Base-by-base conservation (phyloP, 768 basidiomycete genomes). In the Exsudoporus frostii region DNA sequence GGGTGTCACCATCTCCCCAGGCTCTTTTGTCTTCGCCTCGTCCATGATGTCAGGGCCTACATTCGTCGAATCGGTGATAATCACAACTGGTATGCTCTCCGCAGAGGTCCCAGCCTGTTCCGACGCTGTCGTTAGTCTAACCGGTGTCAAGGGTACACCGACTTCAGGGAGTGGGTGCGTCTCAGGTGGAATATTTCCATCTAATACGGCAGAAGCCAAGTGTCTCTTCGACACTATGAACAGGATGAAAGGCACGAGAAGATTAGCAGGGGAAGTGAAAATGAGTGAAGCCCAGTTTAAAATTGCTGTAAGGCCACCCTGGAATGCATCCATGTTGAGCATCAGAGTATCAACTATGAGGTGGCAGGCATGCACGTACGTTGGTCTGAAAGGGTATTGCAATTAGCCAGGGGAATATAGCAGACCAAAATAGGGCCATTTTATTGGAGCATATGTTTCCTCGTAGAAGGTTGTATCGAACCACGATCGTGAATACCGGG, bases 261-360 rank as follows among this genome's bases (percentile, higher is more conserved):
- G 63, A 41, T 64, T 64, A 3, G 55, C 50, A 19, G 63, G 63
- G 4, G 60, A 50, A 1, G 63, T 65, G 41, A 65, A 57, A 48
- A 65, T 41, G 14, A 65, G 64, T 4, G 63, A 65, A 5, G 63
- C 60, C 63, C 63, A 65, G 10, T 64, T 65, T 11, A 65, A 39
- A 48, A 65, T 63, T 1, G 36, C 50, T 14, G 51, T 22, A 10
- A 64, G 41, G 39, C 56, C 59, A 30, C 34, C 54, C 63, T 64
- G 38, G 19, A 37, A 42, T 11, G 2, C 7, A 20, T 5, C 25
- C 4, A 33, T 20, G 17, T 25, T 53, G 22, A 47, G 48, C 9
- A 42, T 25, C 34, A 32, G 22, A 19, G 15, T 2, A 44, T 34
- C 10, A n/a, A n/a, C 7, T 4, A 4, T 1, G 19, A 38, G 22